These are phyloP conservation scores for Cadophora luteo-olivacea DNA, from an alignment of 2,329 filamentous ascomycete species.

Conservation along the genomic window DNA sequence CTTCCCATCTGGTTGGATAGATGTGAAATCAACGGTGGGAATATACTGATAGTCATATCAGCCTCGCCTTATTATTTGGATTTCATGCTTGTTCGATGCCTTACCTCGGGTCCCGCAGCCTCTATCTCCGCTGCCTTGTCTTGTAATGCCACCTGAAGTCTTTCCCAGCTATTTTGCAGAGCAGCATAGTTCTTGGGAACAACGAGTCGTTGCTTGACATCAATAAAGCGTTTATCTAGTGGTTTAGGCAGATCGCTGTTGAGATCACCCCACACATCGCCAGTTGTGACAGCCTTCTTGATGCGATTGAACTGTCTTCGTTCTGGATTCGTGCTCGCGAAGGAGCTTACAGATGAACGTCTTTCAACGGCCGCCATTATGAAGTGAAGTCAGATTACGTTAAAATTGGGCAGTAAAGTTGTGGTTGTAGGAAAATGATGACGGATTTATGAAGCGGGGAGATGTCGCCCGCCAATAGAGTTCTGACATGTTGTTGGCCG, in stretches of 20 bases:
- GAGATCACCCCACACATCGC: conserved; percentile 4
- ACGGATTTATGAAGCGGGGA: neutral
- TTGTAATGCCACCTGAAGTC: conserved; percentile 20
- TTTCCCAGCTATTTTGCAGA: conserved; percentile 22
- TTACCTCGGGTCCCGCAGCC: conserved; percentile 14
- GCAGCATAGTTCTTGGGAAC: conserved; percentile 16
- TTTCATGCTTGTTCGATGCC: neutral
- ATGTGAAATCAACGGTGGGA: conserved; percentile 20
- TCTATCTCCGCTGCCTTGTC: conserved; percentile 19
- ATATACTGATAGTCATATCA: conserved; percentile 19
- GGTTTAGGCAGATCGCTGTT: conserved; percentile 17
- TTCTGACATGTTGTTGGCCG: neutral
- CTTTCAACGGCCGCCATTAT: neutral
- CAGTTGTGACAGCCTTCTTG: conserved; percentile 8
- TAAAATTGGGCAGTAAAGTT: neutral
- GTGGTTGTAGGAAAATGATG: neutral
- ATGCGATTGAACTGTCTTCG: conserved; percentile 10
- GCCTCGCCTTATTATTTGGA: neutral
- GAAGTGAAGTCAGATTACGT: neutral
- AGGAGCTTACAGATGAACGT: neutral
- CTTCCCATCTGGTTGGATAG: conserved; percentile 16
- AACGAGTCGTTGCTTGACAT: conserved; percentile 23
- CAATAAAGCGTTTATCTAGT: conserved; percentile 15
- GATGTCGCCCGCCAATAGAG: neutral
- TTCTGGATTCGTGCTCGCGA: conserved; percentile 2